Evolutionary conservation across 306 rosid species (phyloP).

Genomic region (Vicia sativa): DNA sequence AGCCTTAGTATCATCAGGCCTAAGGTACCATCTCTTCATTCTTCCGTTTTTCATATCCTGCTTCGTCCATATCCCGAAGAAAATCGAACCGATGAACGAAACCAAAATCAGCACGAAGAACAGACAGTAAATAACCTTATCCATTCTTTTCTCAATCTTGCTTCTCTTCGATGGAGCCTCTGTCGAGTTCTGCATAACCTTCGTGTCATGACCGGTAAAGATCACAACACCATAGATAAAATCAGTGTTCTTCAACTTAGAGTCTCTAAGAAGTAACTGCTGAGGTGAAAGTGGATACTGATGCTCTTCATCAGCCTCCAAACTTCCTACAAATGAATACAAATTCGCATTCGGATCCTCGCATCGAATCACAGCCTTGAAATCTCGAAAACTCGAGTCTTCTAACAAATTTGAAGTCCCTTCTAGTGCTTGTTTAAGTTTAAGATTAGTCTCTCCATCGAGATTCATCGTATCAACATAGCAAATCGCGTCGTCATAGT

Average conservation of each 20-base stretch:
- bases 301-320: slow-evolving; percentile 71
- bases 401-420: slow-evolving; percentile 73
- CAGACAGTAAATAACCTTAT: slow-evolving; percentile 70
- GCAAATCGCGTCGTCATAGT: slow-evolving; percentile 88
- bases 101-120: slow-evolving; percentile 64
- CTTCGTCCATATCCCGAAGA: slow-evolving; percentile 69
- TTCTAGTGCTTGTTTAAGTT: slow-evolving; percentile 79
- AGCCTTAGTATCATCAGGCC: slow-evolving; percentile 68
- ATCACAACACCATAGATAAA: slow-evolving; percentile 90
- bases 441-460: slow-evolving; percentile 96
- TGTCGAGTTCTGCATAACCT: slow-evolving; percentile 96
- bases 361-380: slow-evolving; percentile 76
- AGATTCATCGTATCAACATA: slow-evolving; percentile 95
- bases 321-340: slow-evolving; percentile 79
- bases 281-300: slow-evolving; percentile 82
- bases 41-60: slow-evolving; percentile 63
- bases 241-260: slow-evolving; percentile 96
- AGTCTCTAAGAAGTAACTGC: slow-evolving; percentile 92
- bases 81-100: slow-evolving; percentile 68
- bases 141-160: slow-evolving; percentile 90
- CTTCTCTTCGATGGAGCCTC: slow-evolving; percentile 96
- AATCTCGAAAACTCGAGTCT: slow-evolving; percentile 59
- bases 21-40: slow-evolving; percentile 91
- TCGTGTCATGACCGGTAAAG: slow-evolving; percentile 91
- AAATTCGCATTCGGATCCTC: slow-evolving; percentile 98